phyloP scores from a whole-genome alignment of 2,329 filamentous ascomycete genomes.

The Grosmannia serpens region DNA sequence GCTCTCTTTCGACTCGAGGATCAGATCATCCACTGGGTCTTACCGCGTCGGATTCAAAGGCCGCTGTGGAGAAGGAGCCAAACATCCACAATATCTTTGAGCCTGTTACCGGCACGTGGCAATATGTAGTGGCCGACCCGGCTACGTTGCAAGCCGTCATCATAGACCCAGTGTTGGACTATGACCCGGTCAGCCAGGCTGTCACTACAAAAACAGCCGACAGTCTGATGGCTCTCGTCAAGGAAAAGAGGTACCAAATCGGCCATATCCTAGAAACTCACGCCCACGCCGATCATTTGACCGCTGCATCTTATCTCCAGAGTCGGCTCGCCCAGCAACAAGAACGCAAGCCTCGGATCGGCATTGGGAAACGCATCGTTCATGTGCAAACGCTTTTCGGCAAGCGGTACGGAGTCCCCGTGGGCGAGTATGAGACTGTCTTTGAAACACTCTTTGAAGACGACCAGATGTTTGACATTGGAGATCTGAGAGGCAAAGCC shows the following conservation, averaged over 20 bases:
- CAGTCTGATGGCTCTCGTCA: constrained; percentile 31
- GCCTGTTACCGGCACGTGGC: constrained; percentile 39
- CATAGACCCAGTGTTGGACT: constrained; percentile 53
- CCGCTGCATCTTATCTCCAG: constrained; percentile 47
- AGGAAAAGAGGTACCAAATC: constrained; percentile 33
- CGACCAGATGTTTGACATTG: constrained; percentile 40
- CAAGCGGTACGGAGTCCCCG: constrained; percentile 32
- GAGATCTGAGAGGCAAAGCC: constrained; percentile 29
- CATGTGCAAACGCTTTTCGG: constrained; percentile 40
- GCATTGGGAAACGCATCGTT: constrained; percentile 43
- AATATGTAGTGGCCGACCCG: constrained; percentile 48
- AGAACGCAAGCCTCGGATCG: constrained; percentile 26
- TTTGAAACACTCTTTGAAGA: constrained; percentile 45
- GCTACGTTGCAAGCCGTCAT: constrained; percentile 36
- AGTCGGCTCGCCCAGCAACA: constrained; percentile 24
- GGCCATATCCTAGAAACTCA: constrained; percentile 50
- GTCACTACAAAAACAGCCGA: constrained; percentile 44
- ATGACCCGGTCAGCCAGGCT: constrained; percentile 26
- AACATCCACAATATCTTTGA: constrained; percentile 28
- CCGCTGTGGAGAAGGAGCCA: constrained; percentile 16
- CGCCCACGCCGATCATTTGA: constrained; percentile 49
- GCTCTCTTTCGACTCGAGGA: no score
- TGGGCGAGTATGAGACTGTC: constrained; percentile 28
- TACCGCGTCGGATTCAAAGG: neutral
- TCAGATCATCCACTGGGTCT: neutral